Evolutionary conservation across 306 rosid species (phyloP).

Genomic region (Morella rubra): DNA sequence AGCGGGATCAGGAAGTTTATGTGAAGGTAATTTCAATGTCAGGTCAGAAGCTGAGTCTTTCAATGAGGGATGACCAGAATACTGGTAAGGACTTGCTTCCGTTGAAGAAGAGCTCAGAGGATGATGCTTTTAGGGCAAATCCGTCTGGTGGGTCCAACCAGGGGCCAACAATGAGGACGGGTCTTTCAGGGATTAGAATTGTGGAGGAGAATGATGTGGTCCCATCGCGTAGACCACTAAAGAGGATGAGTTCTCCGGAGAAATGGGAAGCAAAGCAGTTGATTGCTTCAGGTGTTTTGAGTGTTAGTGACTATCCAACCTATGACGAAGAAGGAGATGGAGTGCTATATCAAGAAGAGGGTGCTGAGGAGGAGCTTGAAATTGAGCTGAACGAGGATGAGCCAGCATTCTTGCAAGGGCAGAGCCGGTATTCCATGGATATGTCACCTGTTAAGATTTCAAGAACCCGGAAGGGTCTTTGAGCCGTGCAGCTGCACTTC

Average conservation of each 20-base stretch:
- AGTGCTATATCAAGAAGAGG: constrained; percentile 69
- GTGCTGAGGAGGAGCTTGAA: constrained; percentile 88
- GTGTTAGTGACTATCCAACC: constrained; percentile 68
- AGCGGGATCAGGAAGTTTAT: constrained; percentile 78
- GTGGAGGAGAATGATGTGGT: constrained; percentile 60
- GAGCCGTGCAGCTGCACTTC: constrained; percentile 89
- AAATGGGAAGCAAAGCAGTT: constrained; percentile 70
- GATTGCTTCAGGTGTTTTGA: constrained; percentile 78
- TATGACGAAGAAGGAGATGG: constrained; percentile 91
- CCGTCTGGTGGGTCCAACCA: constrained; percentile 57
- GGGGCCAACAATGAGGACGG: constrained; percentile 64
- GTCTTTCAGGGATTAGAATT: constrained; percentile 84
- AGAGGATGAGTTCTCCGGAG: constrained; percentile 95
- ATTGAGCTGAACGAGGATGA: constrained; percentile 89
- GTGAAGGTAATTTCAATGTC: constrained; percentile 77
- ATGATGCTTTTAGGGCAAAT: constrained; percentile 52
- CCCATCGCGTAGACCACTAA: constrained; percentile 70
- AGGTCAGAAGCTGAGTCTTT: constrained; percentile 79
- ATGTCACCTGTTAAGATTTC: constrained; percentile 92
- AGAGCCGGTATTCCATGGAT: constrained; percentile 74
- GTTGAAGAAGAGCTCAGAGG: constrained; percentile 56
- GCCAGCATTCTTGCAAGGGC: constrained; percentile 84
- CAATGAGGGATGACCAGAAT: constrained; percentile 86
- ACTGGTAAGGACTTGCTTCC: constrained; percentile 81
- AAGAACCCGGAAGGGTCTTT: constrained; percentile 91